Evolutionary conservation across 2,329 filamentous ascomycete species (phyloP).

Genomic region (Microdochium bolleyi): DNA sequence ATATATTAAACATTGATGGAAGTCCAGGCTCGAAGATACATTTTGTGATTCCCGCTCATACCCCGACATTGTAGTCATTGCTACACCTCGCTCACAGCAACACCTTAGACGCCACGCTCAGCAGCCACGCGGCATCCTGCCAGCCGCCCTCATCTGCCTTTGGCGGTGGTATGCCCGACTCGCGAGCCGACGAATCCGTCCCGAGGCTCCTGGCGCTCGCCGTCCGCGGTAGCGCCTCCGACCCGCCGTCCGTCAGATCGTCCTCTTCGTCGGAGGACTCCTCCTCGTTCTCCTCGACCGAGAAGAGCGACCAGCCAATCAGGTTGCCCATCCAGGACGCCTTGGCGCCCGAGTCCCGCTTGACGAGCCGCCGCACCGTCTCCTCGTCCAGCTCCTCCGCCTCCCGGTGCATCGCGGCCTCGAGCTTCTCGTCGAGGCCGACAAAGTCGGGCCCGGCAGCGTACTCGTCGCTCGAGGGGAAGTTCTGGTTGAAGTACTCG

Average conservation of each 20-base stretch:
- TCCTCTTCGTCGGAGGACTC: slow-evolving; percentile 27
- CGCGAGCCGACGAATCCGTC: slow-evolving; percentile 15
- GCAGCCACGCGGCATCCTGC: slow-evolving; percentile 61
- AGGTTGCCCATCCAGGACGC: slow-evolving; percentile 53
- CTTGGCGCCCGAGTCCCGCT: slow-evolving; percentile 40
- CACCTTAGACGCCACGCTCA: slow-evolving; percentile 57
- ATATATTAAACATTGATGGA: too few relatives aligned
- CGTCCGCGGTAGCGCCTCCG: slow-evolving; percentile 23
- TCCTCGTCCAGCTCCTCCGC: slow-evolving; percentile 49
- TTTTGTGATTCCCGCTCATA: too few relatives aligned
- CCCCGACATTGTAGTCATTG: too few relatives aligned
- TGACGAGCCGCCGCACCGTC: slow-evolving; percentile 47
- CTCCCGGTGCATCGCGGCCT: slow-evolving; percentile 40
- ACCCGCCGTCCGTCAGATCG: slow-evolving; percentile 25
- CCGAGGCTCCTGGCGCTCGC: slow-evolving; percentile 31
- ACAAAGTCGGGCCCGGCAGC: slow-evolving; percentile 54
- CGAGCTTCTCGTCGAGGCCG: slow-evolving; percentile 51
- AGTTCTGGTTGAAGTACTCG: slow-evolving; percentile 31
- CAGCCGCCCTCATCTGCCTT: slow-evolving; percentile 51
- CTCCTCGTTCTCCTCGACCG: slow-evolving; percentile 53
- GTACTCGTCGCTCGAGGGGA: slow-evolving; percentile 13
- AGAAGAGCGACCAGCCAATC: slow-evolving; percentile 53
- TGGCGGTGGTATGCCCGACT: slow-evolving; percentile 39
- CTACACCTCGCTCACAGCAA: too few relatives aligned
- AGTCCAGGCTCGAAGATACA: too few relatives aligned